Evolutionary conservation across 208 protist species (phyloP), one percentile per base, ranked within the genome.

Genomic region (Wallacemonas sp.): DNA sequence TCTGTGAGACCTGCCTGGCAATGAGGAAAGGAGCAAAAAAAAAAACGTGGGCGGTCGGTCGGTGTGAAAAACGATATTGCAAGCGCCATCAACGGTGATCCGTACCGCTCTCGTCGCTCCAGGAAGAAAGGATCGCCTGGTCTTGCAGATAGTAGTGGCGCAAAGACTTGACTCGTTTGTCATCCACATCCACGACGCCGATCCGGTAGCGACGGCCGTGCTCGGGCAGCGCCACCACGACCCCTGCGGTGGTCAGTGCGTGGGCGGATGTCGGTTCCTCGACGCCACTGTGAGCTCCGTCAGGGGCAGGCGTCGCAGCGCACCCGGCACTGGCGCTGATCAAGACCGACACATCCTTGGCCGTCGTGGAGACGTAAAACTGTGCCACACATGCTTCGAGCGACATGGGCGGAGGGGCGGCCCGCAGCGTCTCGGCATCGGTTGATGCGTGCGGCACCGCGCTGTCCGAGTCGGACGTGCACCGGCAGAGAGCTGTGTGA

Each of bases 311-410:
- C 18, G 14, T 29, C 33, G 20, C 22, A 33, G 12, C 32, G 25
- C 20, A 26, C 7, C n/a, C 42, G n/a, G 42, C n/a, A 18, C n/a
- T n/a, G n/a, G 87, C 70, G 8, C 77, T 52, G 14, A 91, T 59
- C 42, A 94, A 59, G 11, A 94, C 26, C 1, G 88, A 92, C 20
- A 89, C 76, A 61, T 94, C 88, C 25, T 79, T 81, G 18, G 88
- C 88, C 20, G 88, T 92, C 11, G 72, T 84, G 26, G 85, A 80
- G 20, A 67, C 79, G 70, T 89, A 94, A 52, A 94, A 94, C 64
- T 76, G 71, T 28, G 75, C 67, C 16, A 87, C 29, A 54, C 84
- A 89, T 22, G 74, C 67, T 10, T 55, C 69, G 14, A 84, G 57
- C 42, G 44, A 44, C 16, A 85, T 23, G n/a, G 62, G 25, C 36